A percentile compares a stretch with the other conserved stretches of the same genome.
Conservation (phyloP, 75 land plant species). For the Pseudotsuga menziesii region DNA sequence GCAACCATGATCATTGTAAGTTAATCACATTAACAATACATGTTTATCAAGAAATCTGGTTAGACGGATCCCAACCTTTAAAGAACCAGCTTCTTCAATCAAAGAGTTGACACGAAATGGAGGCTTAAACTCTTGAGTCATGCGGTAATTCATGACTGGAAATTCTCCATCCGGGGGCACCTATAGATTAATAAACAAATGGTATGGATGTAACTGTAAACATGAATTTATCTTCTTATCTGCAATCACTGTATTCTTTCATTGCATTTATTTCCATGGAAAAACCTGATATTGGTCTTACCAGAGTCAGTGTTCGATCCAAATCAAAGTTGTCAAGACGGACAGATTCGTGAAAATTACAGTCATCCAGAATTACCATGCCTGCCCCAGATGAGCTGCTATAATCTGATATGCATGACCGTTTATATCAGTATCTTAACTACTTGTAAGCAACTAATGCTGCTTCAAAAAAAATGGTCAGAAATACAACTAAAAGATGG, state of each 20-base stretch:
- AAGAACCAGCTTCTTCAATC: conserved; percentile 85
- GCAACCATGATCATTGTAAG: background rate
- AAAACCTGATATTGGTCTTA: conserved; percentile 29
- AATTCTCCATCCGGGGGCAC: conserved; percentile 98
- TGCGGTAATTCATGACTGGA: conserved; percentile 94
- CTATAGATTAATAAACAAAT: conserved; percentile 19
- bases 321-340: conserved; percentile 91
- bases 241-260: background rate
- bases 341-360: conserved; percentile 98
- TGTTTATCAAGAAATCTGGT: background rate
- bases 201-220: conserved; percentile 5
- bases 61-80: conserved; percentile 39
- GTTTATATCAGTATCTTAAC: no score
- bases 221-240: background rate
- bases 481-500: no score
- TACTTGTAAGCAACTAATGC: no score
- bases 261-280: background rate
- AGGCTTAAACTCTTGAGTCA: conserved; percentile 96
- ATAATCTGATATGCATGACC: conserved; percentile 39
- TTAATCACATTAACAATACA: background rate
- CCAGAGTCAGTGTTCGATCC: conserved; percentile 81
- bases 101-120: conserved; percentile 83
- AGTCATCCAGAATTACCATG: conserved; percentile 85
- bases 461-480: no score
- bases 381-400: conserved; percentile 79